Base-by-base conservation (phyloP, 148 eudicot species). In the Simmondsia chinensis region DNA sequence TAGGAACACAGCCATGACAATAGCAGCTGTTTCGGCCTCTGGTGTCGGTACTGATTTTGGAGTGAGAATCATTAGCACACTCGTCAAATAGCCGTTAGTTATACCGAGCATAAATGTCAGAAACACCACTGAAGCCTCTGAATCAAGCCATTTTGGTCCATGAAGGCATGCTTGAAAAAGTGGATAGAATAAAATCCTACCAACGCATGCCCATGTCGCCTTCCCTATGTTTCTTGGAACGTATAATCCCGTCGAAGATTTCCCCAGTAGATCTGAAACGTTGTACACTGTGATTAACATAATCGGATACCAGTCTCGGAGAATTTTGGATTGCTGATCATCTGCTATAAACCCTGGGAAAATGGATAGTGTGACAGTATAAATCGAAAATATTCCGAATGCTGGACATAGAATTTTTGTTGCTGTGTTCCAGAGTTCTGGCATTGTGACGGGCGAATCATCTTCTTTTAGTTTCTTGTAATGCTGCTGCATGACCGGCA, bases 321-420 rank as follows among this genome's bases (percentile, higher is more conserved):
- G 59, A 28, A 54, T 13, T 7, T 48, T 39, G 12, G 96, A 87
- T 48, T 63, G 48, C 12, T 68, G 60, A 53, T 72, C 71, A 34
- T 87, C 94, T 15, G 94, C 79, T 16, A 83, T 64, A 58, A 69
- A 83, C 26, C 96, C 96, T 0, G 96, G 96, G 57, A 83, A 87
- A 15, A 87, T 87, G 1, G 96, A 87, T 0, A 87, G 68, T 21
- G 94, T 87, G 2, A 87, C 75, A 0, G 84, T 43, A 43, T 87
- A 87, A 17, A 77, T 70, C 26, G 61, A 43, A 53, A 75, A 61
- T 13, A 87, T 63, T 37, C 94, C 96, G 1, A 77, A 48, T 7
- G 80, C 57, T 2, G 94, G 96, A 56, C 71, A 55, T 0, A 40
- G 23, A 43, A 87, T 83, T 45, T 56, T 74, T 24, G 55, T 59